Base-by-base conservation (phyloP, 73 alveolate genomes). In the Paramecium bursaria region DNA sequence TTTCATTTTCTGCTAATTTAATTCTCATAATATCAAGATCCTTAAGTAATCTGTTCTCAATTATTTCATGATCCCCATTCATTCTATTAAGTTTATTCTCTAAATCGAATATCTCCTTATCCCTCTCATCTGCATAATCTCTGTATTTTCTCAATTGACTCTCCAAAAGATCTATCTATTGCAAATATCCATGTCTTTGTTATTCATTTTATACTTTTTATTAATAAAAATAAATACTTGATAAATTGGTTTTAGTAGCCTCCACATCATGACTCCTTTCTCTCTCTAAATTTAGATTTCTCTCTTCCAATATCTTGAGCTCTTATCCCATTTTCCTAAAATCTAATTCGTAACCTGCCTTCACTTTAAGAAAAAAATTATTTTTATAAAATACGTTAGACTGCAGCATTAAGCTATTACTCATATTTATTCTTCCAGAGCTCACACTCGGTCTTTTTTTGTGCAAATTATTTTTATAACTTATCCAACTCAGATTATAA, bases 391-490 rank as follows among this genome's bases (percentile, higher is more conserved):
- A 67, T 67, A 67, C 82, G 35, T 42, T 67, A 67, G 44, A 67
- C 82, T 0, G 82, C 54, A 35, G 50, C 33, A 19, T 67, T 67
- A 6, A 67, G 55, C 11, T 67, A 13, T 19, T 67, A 19, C 21
- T 67, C 82, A 15, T 67, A 67, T 27, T 67, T 67, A 17, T 53
- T 25, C 17, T 67, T 67, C 82, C 82, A 67, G 15, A 67, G 44
- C 44, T 67, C 82, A 42, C 82, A 67, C 15, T 67, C 82, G 21
- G 82, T 67, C 44, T 67, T 67, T 57, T 67, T 67, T 67, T 67
- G 44, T n/a, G 82, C 82, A 67, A 35, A 67, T 11, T 42, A 39
- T 47, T 67, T 67, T 42, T 67, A 21, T 19, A 67, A 42, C 44
- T 67, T 67, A 67, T 67, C 82, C 11, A 67, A 9, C 23, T 67